Conservation (phyloP, 2,329 filamentous ascomycete species). For the Atkinsonella texensis region DNA sequence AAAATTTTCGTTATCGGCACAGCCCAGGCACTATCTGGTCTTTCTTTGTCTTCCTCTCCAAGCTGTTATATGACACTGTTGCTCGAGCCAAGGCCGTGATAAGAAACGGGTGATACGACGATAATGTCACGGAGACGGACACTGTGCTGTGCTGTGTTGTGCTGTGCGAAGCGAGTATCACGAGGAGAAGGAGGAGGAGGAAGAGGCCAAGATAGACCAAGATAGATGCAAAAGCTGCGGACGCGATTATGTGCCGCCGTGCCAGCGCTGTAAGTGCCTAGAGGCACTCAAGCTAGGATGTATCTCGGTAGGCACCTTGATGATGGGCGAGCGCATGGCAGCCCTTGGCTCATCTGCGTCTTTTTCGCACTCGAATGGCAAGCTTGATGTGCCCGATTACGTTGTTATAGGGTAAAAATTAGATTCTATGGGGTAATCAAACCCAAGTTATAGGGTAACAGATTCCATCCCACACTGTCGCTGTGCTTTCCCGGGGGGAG, state of each 20-base stretch:
- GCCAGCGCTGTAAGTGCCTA: no score
- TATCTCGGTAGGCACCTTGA: no score
- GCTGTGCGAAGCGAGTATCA: not conserved
- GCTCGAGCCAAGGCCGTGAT: not conserved
- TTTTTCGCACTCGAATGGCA: slow-evolving; percentile 1
- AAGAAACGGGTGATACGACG: slow-evolving; percentile 3
- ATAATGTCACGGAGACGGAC: slow-evolving; percentile 3
- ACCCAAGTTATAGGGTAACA: slow-evolving; percentile 11
- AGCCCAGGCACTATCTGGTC: not conserved
- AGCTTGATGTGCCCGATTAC: slow-evolving; percentile 12
- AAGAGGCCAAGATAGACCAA: not conserved
- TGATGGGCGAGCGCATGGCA: not conserved
- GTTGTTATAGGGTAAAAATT: slow-evolving; percentile 19
- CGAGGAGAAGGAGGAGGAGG: no score
- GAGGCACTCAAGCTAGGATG: no score
- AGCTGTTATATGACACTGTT: not conserved
- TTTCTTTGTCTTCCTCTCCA: not conserved
- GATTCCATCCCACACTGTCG: slow-evolving; percentile 1
- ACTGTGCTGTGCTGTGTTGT: not conserved
- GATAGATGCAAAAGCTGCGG: not conserved
- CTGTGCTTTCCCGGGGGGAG: not conserved
- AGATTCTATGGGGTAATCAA: slow-evolving; percentile 10
- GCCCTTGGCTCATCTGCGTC: not conserved
- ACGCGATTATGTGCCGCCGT: not conserved
- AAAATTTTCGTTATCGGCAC: slow-evolving; percentile 2